Evolutionary conservation across 164 flowering plant genomes (phyloP), one percentile per base, ranked within the genome.

Genomic region (Tetracentron sinense): DNA sequence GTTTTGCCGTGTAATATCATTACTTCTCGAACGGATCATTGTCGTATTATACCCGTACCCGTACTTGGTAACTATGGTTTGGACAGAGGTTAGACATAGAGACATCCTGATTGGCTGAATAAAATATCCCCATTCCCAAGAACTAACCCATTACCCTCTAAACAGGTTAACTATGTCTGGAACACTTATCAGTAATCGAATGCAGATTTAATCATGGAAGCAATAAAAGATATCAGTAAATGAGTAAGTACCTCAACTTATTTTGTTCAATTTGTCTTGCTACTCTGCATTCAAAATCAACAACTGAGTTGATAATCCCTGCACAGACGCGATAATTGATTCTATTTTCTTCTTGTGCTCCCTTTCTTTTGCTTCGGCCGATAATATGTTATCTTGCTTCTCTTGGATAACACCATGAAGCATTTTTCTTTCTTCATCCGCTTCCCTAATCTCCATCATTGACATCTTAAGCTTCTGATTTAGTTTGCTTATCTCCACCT

Each of bases 281-380:
- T 8, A 78, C 78, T 74, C 58, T 64, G 51, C 44, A 11, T 73
- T 87, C 88, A 73, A 87, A 81, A 63, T 73, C 81, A 59, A 31
- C 54, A 70, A 74, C 31, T 58, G 51, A 42, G 70, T 67, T 44
- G 75, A 72, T 46, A 86, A 33, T 56, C 63, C 68, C 42, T 63
- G 48, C 16, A 75, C 61, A 74, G 61, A 27, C 59, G 16, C 7
- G 4, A 56, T 31, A 15, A 78, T 29, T 11, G 78, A 67, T 70
- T 85, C 77, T 65, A 84, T 63, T 47, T 85, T 84, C 74, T 81
- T 73, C 72, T 52, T 75, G 46, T 75, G 74, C 53, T 75, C 78
- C 42, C n/a, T 66, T 65, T 86, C 89, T 54, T 66, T 75, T 65
- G 60, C 68, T 69, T 78, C 72, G 51, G 66, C 15, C 49, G 63